Conservation (phyloP, 2,329 filamentous ascomycete genomes). For the Penicillium nordicum region DNA sequence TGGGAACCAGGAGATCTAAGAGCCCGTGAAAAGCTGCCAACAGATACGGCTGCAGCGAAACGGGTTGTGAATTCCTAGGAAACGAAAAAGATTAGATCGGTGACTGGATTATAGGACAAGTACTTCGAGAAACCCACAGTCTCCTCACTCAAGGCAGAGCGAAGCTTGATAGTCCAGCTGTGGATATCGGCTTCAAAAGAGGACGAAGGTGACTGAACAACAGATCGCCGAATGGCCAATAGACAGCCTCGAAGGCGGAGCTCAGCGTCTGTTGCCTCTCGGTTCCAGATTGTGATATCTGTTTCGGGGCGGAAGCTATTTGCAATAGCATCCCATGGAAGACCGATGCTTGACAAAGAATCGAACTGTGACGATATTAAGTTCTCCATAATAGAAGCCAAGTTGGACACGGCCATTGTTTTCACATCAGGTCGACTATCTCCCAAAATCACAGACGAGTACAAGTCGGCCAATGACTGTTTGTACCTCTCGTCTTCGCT, state of each 20-base stretch:
- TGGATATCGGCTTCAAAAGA: conserved; percentile 25
- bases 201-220: conserved; percentile 7
- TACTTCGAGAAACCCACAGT: conserved; percentile 30
- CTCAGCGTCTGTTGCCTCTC: conserved; percentile 37
- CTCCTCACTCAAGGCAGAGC: conserved; percentile 41
- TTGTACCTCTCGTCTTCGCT: conserved; percentile 21
- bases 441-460: conserved; percentile 30
- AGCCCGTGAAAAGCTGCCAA: conserved; percentile 42
- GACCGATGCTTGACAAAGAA: conserved; percentile 19
- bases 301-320: conserved; percentile 25
- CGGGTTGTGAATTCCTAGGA: conserved; percentile 40
- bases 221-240: conserved; percentile 26
- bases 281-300: conserved; percentile 30
- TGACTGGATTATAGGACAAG: neutral
- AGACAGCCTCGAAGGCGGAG: conserved; percentile 40
- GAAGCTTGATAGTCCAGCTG: conserved; percentile 35
- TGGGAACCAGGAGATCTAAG: conserved; percentile 30
- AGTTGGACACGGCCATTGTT: conserved; percentile 28
- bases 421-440: conserved; percentile 28
- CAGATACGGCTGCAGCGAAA: conserved; percentile 36
- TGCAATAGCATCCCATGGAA: conserved; percentile 30
- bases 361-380: conserved; percentile 21
- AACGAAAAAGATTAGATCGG: neutral
- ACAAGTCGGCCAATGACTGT: conserved; percentile 27
- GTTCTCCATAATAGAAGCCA: conserved; percentile 34